Evolutionary conservation across 208 protist species (phyloP).

Genomic region (Wallacemonas rigidus): DNA sequence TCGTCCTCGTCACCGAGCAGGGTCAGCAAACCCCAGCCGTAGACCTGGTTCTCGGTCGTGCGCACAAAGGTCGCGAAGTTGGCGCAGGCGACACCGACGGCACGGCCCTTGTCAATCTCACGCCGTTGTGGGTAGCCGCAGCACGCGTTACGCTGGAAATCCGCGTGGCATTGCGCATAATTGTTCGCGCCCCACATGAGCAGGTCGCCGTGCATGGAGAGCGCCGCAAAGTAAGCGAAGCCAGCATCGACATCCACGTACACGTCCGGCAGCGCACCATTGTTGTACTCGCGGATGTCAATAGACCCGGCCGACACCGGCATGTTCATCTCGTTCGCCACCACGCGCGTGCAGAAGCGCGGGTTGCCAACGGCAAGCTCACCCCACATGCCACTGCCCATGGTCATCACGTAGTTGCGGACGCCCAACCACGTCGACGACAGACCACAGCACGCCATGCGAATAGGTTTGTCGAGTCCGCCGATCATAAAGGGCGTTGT

Average conservation of each 20-base stretch:
- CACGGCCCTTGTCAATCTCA: constrained; percentile 39
- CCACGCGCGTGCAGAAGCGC: constrained; percentile 52
- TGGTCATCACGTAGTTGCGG: constrained; percentile 62
- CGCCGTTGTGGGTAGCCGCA: constrained; percentile 54
- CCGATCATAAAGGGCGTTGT: constrained; percentile 79
- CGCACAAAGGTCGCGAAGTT: constrained; percentile 72
- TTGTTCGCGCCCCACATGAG: constrained; percentile 82
- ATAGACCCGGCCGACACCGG: constrained; percentile 67
- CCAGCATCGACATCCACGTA: constrained; percentile 63
- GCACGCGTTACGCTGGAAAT: constrained; percentile 43
- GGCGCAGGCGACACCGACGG: constrained; percentile 62
- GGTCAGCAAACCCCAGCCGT: constrained; percentile 67
- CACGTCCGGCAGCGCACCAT: constrained; percentile 35
- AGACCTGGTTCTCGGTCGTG: constrained; percentile 58
- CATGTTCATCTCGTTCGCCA: constrained; percentile 66
- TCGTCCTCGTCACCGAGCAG: constrained; percentile 59
- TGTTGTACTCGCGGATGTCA: constrained; percentile 34
- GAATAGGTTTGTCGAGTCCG: constrained; percentile 69
- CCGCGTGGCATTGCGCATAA: constrained; percentile 67
- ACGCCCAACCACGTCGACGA: constrained; percentile 72
- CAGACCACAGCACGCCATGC: constrained; percentile 64
- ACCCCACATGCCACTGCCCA: constrained; percentile 80
- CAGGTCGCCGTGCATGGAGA: constrained; percentile 55
- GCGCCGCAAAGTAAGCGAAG: constrained; percentile 56
- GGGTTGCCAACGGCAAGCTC: constrained; percentile 76